These are phyloP conservation scores for Russula olivacea DNA, from an alignment of 768 basidiomycete species.

Conservation along the genomic window DNA sequence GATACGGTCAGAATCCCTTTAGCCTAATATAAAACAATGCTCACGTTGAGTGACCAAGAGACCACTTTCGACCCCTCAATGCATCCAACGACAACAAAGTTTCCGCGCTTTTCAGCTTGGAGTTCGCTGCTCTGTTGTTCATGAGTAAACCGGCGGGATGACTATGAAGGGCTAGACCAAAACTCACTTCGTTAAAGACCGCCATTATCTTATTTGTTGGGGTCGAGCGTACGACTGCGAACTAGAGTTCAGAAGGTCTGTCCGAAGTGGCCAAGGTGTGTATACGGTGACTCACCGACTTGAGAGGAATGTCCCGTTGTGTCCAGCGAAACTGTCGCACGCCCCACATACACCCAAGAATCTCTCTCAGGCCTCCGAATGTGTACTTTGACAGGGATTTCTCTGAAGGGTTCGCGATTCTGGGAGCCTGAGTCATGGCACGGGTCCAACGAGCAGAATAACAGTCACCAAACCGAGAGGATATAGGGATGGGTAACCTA, in stretches of 20 bases:
- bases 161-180: not conserved
- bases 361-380: constrained; percentile 74
- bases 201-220: constrained; percentile 63
- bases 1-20: constrained; percentile 4
- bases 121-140: constrained; percentile 54
- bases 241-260: not conserved
- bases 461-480: not conserved
- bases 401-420: constrained; percentile 57
- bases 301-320: constrained; percentile 68
- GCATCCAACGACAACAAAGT: constrained; percentile 79
- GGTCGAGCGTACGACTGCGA: constrained; percentile 55
- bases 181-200: constrained; percentile 61
- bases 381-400: constrained; percentile 81
- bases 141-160: constrained; percentile 22
- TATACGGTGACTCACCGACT: constrained; percentile 51
- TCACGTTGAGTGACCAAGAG: constrained; percentile 81
- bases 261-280: not conserved
- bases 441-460: not conserved
- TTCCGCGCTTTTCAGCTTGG: constrained; percentile 82
- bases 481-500: constrained; percentile 2
- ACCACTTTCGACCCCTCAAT: constrained; percentile 68
- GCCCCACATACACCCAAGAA: constrained; percentile 75
- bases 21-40: constrained; percentile 26
- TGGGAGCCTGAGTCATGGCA: constrained; percentile 4
- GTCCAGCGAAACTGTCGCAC: constrained; percentile 72